Base-by-base conservation (phyloP, 371 early-diverging fungal genomes). In the Mucor circinelloides region DNA sequence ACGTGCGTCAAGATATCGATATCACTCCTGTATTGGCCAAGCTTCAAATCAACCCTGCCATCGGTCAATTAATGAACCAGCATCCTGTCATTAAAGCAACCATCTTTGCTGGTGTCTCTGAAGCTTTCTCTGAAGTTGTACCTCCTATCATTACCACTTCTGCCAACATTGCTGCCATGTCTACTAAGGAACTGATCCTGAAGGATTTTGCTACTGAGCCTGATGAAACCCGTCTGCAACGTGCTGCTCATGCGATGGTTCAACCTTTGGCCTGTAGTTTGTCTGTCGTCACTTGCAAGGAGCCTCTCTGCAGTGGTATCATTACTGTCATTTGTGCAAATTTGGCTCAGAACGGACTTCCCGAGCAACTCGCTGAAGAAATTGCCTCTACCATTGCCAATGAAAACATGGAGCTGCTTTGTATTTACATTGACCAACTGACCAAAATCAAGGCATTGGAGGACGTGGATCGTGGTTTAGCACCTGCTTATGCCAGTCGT, bases 171-270 rank as follows among this genome's bases (percentile, higher is more conserved):
- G 98, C 97, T 6, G 87, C 89, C 3, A 87, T 93, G 46, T 91
- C 96, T 21, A 95, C 96, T 3, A 86, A 91, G 8, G 97, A 97
- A 64, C 82, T 97, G 63, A 80, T 98, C 13, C 71, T 92, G 62
- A 97, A 97, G 80, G 99, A 99, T 69, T 98, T 98, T 83, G 93
- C 94, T 2, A 86, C 91, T 54, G 98, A 98, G 69, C 89, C 94
- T 2, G 93, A 96, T 73, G 96, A 97, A 75, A 88, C 90, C 40
- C 90, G 91, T 66, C 84, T 98, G 83, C 86, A 92, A 50, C 85
- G 91, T 54, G 95, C 99, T 4, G 97, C 97, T 6, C 94, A 94
- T 68, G 70, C 90, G n/a, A 99, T 99, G 98, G 94, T 90, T 0
- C 92, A 92, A 60, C 93, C 90, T 21, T 76, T 98, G 6, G 75